Conservation (phyloP, 2,329 filamentous ascomycete species). For the Blumeria hordei region DNA sequence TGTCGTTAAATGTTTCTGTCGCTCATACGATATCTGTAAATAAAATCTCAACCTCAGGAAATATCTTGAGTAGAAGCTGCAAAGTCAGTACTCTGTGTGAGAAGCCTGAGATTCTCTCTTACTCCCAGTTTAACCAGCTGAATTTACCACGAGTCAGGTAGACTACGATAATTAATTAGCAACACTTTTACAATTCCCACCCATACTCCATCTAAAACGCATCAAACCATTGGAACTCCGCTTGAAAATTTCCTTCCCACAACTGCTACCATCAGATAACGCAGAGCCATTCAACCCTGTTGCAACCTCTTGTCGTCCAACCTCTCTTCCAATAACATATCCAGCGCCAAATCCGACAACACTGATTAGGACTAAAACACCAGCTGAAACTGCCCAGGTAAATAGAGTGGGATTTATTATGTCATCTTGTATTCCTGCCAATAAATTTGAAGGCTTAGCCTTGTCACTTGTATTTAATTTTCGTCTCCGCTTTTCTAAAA, state of each 20-base stretch:
- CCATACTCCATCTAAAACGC: constrained; percentile 13
- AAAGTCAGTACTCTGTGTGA: no score
- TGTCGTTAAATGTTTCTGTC: no score
- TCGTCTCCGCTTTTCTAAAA: constrained; percentile 25
- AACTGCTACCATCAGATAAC: constrained; percentile 6
- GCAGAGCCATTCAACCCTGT: constrained; percentile 8
- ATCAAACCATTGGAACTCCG: constrained; percentile 8
- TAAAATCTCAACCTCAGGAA: no score
- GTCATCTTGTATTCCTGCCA: constrained; percentile 16
- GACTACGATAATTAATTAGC: constrained; percentile 6
- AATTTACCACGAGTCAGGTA: neutral
- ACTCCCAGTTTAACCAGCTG: no score
- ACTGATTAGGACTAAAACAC: constrained; percentile 41
- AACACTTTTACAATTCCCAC: constrained; percentile 9
- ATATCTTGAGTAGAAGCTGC: no score
- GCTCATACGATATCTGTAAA: no score
- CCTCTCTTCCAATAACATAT: constrained; percentile 42
- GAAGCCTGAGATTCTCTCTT: no score
- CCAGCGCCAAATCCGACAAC: constrained; percentile 46
- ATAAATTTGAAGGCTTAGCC: constrained; percentile 19
- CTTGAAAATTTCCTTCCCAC: constrained; percentile 10
- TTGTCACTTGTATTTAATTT: constrained; percentile 14
- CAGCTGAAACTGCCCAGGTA: constrained; percentile 39
- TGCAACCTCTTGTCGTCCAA: constrained; percentile 31
- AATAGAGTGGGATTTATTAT: constrained; percentile 33